Evolutionary conservation across 345 rosid species (phyloP).

Genomic region (Lepidium aucheri): DNA sequence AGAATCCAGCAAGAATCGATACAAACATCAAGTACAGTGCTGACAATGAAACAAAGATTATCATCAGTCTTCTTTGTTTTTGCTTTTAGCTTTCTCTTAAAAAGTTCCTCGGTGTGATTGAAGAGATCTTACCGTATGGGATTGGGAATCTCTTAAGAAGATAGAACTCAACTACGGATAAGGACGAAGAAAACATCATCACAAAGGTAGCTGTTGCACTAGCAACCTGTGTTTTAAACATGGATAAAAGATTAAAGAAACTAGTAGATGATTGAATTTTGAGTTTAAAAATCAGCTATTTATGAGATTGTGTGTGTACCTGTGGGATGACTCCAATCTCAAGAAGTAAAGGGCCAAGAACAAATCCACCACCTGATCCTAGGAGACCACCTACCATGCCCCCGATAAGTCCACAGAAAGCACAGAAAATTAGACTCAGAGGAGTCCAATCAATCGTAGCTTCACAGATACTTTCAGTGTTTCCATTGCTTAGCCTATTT

Average conservation of each 20-base stretch:
- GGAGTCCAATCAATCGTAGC: slow-evolving; percentile 91
- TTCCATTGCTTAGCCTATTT: slow-evolving; percentile 52
- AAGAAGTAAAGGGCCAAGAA: slow-evolving; percentile 86
- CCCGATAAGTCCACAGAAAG: slow-evolving; percentile 73
- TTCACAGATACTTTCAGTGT: slow-evolving; percentile 61
- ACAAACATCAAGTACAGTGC: slow-evolving; percentile 61
- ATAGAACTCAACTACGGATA: slow-evolving; percentile 93
- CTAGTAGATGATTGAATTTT: not conserved
- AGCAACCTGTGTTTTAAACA: slow-evolving; percentile 48
- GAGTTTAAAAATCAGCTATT: not conserved
- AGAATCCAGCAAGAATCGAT: slow-evolving; percentile 72
- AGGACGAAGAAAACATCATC: slow-evolving; percentile 95
- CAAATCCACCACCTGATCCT: slow-evolving; percentile 96
- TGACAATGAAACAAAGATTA: slow-evolving; percentile 19
- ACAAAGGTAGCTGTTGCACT: slow-evolving; percentile 98
- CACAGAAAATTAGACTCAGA: slow-evolving; percentile 63
- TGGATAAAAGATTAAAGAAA: not conserved
- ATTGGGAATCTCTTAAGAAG: slow-evolving; percentile 90
- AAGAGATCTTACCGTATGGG: slow-evolving; percentile 55
- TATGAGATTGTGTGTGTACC: slow-evolving; percentile 29
- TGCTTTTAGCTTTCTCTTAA: not conserved
- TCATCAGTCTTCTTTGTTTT: not conserved
- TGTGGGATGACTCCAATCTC: slow-evolving; percentile 97
- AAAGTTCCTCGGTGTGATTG: not conserved
- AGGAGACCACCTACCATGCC: slow-evolving; percentile 93